Conservation (phyloP, 805 yeast genomes). For the Ogataea degrootiae region DNA sequence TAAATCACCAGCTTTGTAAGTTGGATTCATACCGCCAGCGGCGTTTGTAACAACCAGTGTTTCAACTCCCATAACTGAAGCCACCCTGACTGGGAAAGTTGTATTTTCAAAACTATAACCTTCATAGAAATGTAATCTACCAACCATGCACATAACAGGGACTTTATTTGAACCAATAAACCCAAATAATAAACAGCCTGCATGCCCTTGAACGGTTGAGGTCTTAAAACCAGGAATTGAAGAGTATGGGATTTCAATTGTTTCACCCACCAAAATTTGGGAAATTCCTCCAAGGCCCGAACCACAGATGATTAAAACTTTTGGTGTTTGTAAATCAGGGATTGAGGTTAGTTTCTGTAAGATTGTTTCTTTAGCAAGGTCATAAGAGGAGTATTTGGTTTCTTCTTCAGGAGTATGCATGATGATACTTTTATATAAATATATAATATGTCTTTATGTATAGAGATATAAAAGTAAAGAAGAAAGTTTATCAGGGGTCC, state of each 20-base stretch:
- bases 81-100: slow-evolving; percentile 79
- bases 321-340: slow-evolving; percentile 37
- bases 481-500: too few relatives aligned
- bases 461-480: too few relatives aligned
- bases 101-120: slow-evolving; percentile 82
- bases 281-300: slow-evolving; percentile 91
- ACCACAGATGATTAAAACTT: slow-evolving; percentile 83
- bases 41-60: slow-evolving; percentile 87
- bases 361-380: slow-evolving; percentile 10
- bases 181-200: slow-evolving; percentile 79
- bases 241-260: slow-evolving; percentile 53
- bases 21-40: slow-evolving; percentile 79
- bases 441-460: too few relatives aligned
- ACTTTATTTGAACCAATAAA: slow-evolving; percentile 59
- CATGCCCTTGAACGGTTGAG: slow-evolving; percentile 89
- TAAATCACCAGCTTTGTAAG: slow-evolving; percentile 75
- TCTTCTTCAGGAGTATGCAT: slow-evolving; percentile 2
- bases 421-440: too few relatives aligned
- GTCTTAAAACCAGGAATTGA: slow-evolving; percentile 75
- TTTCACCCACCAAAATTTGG: slow-evolving; percentile 37
- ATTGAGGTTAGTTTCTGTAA: not conserved
- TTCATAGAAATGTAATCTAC: slow-evolving; percentile 88
- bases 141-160: slow-evolving; percentile 91
- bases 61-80: slow-evolving; percentile 56
- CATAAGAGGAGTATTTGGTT: not conserved